A percentile compares a stretch with the other conserved stretches of the same genome.
Evolutionary conservation across 129 eudicot species (phyloP).

Genomic region (Erigeron canadensis): DNA sequence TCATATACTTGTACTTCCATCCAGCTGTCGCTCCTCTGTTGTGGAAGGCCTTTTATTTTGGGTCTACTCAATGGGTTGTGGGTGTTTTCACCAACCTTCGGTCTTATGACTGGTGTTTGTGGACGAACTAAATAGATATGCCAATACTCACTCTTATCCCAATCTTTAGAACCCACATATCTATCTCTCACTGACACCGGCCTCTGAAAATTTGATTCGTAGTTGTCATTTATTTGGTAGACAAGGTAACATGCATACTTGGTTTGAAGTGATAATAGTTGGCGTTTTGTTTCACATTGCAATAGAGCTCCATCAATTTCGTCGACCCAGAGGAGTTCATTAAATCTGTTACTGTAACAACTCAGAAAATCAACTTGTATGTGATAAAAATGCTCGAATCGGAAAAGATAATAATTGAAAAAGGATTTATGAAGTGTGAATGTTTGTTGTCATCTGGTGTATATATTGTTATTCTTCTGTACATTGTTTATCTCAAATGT

Average conservation of each 20-base stretch:
- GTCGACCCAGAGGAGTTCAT: not conserved
- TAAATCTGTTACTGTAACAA: conserved; percentile 21
- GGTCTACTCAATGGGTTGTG: conserved; percentile 1
- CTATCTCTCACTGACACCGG: too few relatives aligned
- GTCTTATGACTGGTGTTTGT: conserved; percentile 14
- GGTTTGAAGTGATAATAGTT: not conserved
- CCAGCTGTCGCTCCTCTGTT: conserved; percentile 18
- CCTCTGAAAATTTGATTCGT: too few relatives aligned
- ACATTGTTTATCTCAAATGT: too few relatives aligned
- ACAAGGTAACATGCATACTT: conserved; percentile 20
- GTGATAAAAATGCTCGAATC: too few relatives aligned
- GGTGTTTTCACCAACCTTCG: conserved; percentile 11
- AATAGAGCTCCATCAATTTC: not conserved
- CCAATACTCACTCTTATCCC: too few relatives aligned
- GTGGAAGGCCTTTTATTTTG: conserved; percentile 15
- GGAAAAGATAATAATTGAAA: too few relatives aligned
- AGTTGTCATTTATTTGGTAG: too few relatives aligned
- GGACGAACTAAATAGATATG: conserved; percentile 16
- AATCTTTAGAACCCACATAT: too few relatives aligned
- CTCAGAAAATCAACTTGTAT: too few relatives aligned
- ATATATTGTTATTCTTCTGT: too few relatives aligned
- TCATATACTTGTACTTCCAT: conserved; percentile 22
- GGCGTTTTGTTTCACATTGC: not conserved
- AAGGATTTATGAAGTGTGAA: too few relatives aligned
- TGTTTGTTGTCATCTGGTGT: too few relatives aligned